Evolutionary conservation across 192 early-diverging fungal species (phyloP).

Genomic region (Spizellomyces sp.): DNA sequence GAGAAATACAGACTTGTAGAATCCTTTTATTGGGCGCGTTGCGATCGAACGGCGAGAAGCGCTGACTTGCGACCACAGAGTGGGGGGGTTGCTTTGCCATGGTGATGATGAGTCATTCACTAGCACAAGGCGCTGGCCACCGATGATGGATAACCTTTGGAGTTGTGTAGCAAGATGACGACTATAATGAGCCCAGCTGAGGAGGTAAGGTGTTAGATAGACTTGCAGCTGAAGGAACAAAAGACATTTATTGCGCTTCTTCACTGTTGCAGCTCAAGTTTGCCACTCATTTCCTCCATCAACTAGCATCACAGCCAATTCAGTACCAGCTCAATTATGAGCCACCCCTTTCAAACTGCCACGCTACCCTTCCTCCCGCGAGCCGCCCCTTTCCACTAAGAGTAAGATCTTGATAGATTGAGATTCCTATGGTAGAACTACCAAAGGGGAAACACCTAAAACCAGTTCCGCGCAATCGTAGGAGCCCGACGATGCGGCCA

Average conservation of each 20-base stretch:
- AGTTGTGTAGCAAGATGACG: neutral
- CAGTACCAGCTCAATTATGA: conserved; percentile 16
- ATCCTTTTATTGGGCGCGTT: neutral
- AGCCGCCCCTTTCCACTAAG: conserved; percentile 29
- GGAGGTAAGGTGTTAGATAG: conserved; percentile 14
- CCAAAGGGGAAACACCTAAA: no score
- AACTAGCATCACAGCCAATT: conserved; percentile 10
- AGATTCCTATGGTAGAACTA: no score
- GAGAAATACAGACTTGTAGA: neutral
- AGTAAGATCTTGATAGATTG: neutral
- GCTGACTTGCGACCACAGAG: neutral
- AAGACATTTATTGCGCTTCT: neutral
- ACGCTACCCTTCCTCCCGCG: conserved; percentile 13
- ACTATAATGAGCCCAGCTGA: conserved; percentile 24
- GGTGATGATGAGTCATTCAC: no score
- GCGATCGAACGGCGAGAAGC: neutral
- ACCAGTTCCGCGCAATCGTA: no score
- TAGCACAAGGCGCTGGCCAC: neutral
- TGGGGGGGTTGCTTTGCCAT: neutral
- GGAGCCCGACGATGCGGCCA: no score
- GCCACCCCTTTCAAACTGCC: conserved; percentile 9
- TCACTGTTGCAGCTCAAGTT: conserved; percentile 16
- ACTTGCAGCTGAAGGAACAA: neutral
- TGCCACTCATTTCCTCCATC: conserved; percentile 16
- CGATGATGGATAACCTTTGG: neutral